Percentiles rank a stretch among this genome's conserved stretches.
Conservation (phyloP, 2,329 filamentous ascomycete species). For the Aspergillus carbonarius region DNA sequence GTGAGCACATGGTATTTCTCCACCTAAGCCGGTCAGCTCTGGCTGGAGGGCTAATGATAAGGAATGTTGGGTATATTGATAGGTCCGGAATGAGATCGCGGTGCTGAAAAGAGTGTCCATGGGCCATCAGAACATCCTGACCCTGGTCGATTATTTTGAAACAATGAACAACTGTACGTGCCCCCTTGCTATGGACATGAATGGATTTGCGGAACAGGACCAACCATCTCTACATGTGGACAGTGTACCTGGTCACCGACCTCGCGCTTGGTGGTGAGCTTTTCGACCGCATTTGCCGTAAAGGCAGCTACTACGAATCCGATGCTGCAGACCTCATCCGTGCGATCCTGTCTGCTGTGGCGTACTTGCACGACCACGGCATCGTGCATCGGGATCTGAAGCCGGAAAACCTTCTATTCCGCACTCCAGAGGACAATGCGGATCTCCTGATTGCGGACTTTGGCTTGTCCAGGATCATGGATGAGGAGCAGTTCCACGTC, state of each 20-base stretch:
- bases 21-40: neutral
- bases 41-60: conserved; percentile 13
- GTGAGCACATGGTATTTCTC: conserved; percentile 85
- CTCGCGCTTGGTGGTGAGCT: conserved; percentile 94
- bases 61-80: conserved; percentile 8
- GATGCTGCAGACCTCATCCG: conserved; percentile 95
- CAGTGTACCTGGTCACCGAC: conserved; percentile 93
- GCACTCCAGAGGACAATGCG: conserved; percentile 95
- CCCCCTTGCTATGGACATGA: neutral
- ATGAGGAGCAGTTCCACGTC: conserved; percentile 97
- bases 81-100: conserved; percentile 97
- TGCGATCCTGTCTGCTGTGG: conserved; percentile 92
- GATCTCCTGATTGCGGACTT: conserved; percentile 97
- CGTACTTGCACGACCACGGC: conserved; percentile 96
- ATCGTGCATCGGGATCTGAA: conserved; percentile 98
- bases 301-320: conserved; percentile 97
- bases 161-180: conserved; percentile 90
- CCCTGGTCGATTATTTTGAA: conserved; percentile 97
- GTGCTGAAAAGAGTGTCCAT: conserved; percentile 98
- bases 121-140: conserved; percentile 97
- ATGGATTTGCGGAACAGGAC: neutral
- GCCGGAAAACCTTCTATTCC: conserved; percentile 94
- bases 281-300: conserved; percentile 97
- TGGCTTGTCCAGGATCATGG: conserved; percentile 94
- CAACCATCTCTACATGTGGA: conserved; percentile 14